Conservation (phyloP, 768 basidiomycete species). For the Suillus luteus region DNA sequence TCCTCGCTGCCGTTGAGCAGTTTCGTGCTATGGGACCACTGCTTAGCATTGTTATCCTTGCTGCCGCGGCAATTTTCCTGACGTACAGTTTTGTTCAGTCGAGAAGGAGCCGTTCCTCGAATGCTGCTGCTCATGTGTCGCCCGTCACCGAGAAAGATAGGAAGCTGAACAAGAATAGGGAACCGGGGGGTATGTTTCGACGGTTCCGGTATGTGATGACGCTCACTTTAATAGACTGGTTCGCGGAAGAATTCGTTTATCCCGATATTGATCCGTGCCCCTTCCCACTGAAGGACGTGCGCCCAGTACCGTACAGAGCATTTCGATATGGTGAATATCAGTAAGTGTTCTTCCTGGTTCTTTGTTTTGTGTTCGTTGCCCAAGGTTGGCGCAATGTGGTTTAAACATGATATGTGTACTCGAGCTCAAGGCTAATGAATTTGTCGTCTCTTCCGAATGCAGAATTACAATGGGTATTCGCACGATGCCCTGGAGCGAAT, state of each 20-base stretch:
- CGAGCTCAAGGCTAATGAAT: not conserved
- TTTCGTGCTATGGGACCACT: not conserved
- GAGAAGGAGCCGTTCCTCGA: not conserved
- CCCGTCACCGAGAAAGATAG: conserved; percentile 8
- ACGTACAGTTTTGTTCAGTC: conserved; percentile 17
- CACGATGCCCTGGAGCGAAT: conserved; percentile 66
- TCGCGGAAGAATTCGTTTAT: conserved; percentile 50
- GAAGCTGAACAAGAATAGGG: conserved; percentile 24
- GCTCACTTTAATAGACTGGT: conserved; percentile 47
- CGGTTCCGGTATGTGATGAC: not conserved
- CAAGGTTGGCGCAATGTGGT: not conserved
- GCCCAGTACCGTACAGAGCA: conserved; percentile 65
- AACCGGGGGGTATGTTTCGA: conserved; percentile 24
- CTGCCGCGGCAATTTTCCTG: not conserved
- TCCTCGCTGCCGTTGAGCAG: not conserved
- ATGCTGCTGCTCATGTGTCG: not conserved
- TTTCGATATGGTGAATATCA: conserved; percentile 65
- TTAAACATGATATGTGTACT: no score
- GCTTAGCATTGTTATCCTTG: not conserved
- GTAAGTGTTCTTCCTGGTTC: conserved; percentile 38
- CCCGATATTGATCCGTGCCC: conserved; percentile 48
- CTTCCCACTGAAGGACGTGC: conserved; percentile 42
- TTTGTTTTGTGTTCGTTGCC: not conserved
- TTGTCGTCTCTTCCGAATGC: not conserved
- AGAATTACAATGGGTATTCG: conserved; percentile 74